phyloP scores from a whole-genome alignment of 2,329 filamentous ascomycete genomes.

The Pezicula neosporulosa region DNA sequence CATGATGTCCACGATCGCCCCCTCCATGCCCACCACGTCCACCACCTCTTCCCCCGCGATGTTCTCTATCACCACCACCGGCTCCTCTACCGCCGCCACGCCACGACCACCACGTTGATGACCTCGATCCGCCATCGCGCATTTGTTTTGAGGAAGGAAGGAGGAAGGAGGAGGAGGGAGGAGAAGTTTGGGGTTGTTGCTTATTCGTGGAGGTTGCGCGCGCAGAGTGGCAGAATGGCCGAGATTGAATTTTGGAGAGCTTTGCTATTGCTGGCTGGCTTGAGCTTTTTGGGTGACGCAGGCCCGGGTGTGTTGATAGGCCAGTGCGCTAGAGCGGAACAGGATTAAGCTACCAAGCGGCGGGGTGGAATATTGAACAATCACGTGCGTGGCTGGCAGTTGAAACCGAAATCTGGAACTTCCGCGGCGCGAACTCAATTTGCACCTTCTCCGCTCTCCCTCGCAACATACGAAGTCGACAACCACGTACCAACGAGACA shows the following conservation, averaged over 20 bases:
- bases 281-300: neutral
- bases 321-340: too few species aligned
- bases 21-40: constrained; percentile 25
- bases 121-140: constrained; percentile 13
- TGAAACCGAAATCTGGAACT: neutral
- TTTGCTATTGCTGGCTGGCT: neutral
- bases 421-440: neutral
- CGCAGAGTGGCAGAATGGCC: too few species aligned
- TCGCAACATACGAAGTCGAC: too few species aligned
- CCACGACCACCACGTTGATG: constrained; percentile 19
- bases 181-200: neutral
- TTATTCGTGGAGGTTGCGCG: too few species aligned
- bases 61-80: constrained; percentile 34
- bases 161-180: neutral
- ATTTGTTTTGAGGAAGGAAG: neutral
- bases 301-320: too few species aligned
- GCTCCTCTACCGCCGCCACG: constrained; percentile 24
- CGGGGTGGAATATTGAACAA: too few species aligned
- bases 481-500: too few species aligned
- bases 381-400: too few species aligned
- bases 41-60: constrained; percentile 22
- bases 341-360: too few species aligned
- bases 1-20: constrained; percentile 42
- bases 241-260: too few species aligned
- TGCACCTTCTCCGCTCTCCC: neutral